phyloP scores from a whole-genome alignment of 352 stramenopile genomes.

The Globisporangium nunn region DNA sequence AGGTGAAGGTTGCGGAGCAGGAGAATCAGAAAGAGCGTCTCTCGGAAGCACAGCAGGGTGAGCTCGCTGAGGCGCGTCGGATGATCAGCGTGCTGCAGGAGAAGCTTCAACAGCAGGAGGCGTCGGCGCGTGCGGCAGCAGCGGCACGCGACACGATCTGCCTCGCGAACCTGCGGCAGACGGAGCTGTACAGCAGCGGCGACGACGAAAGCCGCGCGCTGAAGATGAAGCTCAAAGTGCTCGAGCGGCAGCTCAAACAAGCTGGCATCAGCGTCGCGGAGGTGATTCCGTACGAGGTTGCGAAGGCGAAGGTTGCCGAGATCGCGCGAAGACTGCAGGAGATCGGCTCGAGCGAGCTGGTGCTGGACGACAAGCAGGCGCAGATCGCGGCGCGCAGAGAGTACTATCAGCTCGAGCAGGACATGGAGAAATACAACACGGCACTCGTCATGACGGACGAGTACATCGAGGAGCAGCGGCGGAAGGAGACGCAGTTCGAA shows the following conservation, averaged over 20 bases:
- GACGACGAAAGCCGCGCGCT: conserved; percentile 46
- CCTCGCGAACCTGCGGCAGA: conserved; percentile 34
- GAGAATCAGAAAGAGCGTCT: conserved; percentile 49
- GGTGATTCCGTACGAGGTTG: conserved; percentile 85
- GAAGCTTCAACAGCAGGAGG: conserved; percentile 51
- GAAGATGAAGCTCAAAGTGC: conserved; percentile 60
- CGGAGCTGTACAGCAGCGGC: conserved; percentile 21
- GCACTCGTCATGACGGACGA: conserved; percentile 88
- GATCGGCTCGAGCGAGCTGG: conserved; percentile 71
- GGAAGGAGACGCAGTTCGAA: conserved; percentile 72
- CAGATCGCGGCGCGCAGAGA: conserved; percentile 60
- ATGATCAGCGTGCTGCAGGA: conserved; percentile 51
- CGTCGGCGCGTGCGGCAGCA: conserved; percentile 37
- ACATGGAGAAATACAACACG: conserved; percentile 89
- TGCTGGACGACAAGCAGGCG: conserved; percentile 34
- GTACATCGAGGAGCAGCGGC: conserved; percentile 75
- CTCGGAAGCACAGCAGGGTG: conserved; percentile 45
- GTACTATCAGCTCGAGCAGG: conserved; percentile 85
- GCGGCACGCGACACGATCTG: conserved; percentile 54
- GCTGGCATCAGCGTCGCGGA: conserved; percentile 80
- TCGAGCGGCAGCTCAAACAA: conserved; percentile 67
- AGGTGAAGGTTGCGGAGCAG: conserved; percentile 45
- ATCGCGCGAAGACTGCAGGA: conserved; percentile 79
- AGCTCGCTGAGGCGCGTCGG: conserved; percentile 47
- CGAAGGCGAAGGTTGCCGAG: conserved; percentile 63